A percentile compares a stretch with the other conserved stretches of the same genome.
Conservation (phyloP, 306 rosid genomes). For the Sicyos baderoa region DNA sequence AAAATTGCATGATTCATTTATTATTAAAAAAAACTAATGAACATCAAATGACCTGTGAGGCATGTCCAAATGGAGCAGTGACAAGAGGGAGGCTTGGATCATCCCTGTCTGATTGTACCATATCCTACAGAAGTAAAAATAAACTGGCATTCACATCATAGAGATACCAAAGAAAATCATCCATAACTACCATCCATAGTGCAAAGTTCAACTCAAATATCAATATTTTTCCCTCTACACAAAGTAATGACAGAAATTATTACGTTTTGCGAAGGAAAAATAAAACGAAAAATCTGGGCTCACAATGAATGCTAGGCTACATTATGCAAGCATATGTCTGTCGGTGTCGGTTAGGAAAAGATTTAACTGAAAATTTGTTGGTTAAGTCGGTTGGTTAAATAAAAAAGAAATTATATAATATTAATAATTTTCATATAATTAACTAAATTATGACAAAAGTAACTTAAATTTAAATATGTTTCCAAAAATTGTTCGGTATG, state of each 20-base stretch:
- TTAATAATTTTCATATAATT: too few species aligned
- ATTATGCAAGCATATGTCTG: neutral
- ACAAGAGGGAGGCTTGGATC: slow-evolving; percentile 93
- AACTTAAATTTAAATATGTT: too few species aligned
- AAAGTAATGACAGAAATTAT: neutral
- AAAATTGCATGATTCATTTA: neutral
- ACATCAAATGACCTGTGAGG: slow-evolving; percentile 64
- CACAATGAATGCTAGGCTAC: neutral
- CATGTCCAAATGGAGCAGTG: slow-evolving; percentile 99
- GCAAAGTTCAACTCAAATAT: slow-evolving; percentile 1
- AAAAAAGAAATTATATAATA: too few species aligned
- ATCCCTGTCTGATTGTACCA: slow-evolving; percentile 88
- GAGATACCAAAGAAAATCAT: slow-evolving; percentile 12
- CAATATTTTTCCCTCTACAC: neutral
- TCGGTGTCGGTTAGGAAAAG: too few species aligned
- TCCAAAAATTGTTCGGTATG: too few species aligned
- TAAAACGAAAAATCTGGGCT: neutral
- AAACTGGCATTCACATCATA: slow-evolving; percentile 16
- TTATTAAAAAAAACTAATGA: neutral
- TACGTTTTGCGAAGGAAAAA: neutral
- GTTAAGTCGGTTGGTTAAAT: too few species aligned
- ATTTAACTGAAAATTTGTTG: too few species aligned
- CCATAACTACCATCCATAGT: neutral
- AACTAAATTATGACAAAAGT: too few species aligned
- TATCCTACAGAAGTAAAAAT: slow-evolving; percentile 41